Base-by-base conservation (phyloP, 2,329 filamentous ascomycete genomes). In the Colletotrichum destructivum region DNA sequence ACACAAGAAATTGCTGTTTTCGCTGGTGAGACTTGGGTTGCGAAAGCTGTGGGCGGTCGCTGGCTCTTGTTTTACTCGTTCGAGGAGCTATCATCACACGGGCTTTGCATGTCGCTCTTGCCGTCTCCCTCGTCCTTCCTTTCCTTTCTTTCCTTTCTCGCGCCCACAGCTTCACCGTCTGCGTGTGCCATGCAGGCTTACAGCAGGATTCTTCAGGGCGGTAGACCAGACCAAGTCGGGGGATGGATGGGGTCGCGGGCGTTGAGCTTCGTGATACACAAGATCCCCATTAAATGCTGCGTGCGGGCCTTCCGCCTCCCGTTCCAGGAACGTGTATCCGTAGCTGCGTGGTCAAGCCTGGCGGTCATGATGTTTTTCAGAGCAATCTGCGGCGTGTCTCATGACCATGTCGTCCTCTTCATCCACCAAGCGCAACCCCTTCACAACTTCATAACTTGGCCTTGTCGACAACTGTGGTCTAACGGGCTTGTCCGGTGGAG, bases 361-460 rank as follows among this genome's bases (percentile, higher is more conserved):
- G 31, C 40, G 15, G 55, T 56, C 21, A 51, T 52, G 52, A 9
- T 12, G 21, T 26, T 31, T 31, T n/a, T 47, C 38, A 18, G n/a
- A 18, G 21, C 31, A 18, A 62, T 38, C 44, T 49, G 57, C 31
- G 54, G 16, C 38, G 26, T 40, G 31, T 18, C 38, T 56, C 35
- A 15, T 42, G 51, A 54, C 15, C 26, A 23, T 57, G 23, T 38
- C 35, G 9, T 46, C 35, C 12, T n/a, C 42, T 23, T 49, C 59
- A 69, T 64, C 52, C 59, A 62, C n/a, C n/a, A 57, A 38, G 59
- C 69, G 51, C 69, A 26, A 54, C 54, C 15, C 21, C 12, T 46
- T 38, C 23, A 12, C 42, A n/a, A 62, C 12, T 51, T 38, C 31
- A 12, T 42, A n/a, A 62, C n/a, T 23, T 35, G 64, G 21, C 54